A percentile compares a stretch with the other conserved stretches of the same genome.
Evolutionary conservation across 169 alveolate species (phyloP).

Genomic region (Plasmodium ovale): DNA sequence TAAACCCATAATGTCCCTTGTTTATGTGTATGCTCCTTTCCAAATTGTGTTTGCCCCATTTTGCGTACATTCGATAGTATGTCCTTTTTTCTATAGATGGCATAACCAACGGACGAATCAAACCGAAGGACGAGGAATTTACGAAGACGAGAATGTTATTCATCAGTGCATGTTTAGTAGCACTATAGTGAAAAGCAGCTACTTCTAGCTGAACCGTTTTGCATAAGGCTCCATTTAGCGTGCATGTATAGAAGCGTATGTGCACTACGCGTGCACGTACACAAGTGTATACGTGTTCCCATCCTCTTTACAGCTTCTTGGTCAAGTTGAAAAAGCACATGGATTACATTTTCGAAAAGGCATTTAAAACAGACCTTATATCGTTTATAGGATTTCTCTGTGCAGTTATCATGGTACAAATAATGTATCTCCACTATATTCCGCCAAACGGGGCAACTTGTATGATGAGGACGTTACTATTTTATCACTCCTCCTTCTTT

Average conservation of each 20-base stretch:
- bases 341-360: slow-evolving; percentile 31
- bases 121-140: slow-evolving; percentile 30
- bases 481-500: background rate
- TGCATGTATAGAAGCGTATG: background rate
- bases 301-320: slow-evolving; percentile 6
- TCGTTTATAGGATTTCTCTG: slow-evolving; percentile 51
- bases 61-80: background rate
- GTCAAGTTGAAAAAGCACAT: slow-evolving; percentile 29
- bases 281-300: background rate
- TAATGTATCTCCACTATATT: background rate
- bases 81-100: slow-evolving; percentile 8
- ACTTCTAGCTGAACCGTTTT: too few relatives aligned
- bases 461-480: too few relatives aligned
- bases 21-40: too few relatives aligned
- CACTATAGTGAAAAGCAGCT: background rate
- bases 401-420: slow-evolving; percentile 36
- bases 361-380: slow-evolving; percentile 29
- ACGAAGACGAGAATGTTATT: slow-evolving; percentile 22
- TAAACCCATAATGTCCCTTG: too few relatives aligned
- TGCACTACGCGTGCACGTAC: background rate
- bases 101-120: slow-evolving; percentile 19
- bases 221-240: too few relatives aligned
- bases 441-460: too few relatives aligned
- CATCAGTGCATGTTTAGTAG: background rate
- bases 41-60: background rate